Evolutionary conservation across 2,329 filamentous ascomycete species (phyloP), one percentile per base, ranked within the genome.

Genomic region (Furcasterigmium sp.): DNA sequence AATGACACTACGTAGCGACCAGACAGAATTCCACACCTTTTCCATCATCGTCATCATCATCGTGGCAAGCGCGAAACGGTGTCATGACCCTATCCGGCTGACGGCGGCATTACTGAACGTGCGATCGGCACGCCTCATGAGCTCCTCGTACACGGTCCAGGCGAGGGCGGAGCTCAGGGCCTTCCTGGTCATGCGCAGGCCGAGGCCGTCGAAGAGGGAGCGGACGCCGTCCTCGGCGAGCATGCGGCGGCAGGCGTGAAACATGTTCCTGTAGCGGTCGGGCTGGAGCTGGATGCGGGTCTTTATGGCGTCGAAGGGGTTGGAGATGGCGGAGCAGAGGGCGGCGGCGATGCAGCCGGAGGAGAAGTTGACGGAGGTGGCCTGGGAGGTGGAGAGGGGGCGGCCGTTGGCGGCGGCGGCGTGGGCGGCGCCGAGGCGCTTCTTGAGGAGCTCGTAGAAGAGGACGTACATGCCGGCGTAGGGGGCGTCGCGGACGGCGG

Each of bases 301-400:
- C 70, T 98, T 98, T 63, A 97, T 83, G 1, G 90, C 90, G 64
- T 98, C 93, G 57, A 97, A 97, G 0, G 93, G 93, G 62, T 98
- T 98, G 8, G 93, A 96, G 29, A 97, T 75, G 4, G 85, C 84
- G 1, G 91, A 96, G 43, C 90, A 94, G 23, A 87, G 69, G 2
- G 84, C 85, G 1, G 89, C 91, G 4, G 91, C 90, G 4, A 91
- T 58, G 4, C 88, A 81, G 11, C 87, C 91, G 0, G 88, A 91
- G 13, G 78, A 70, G 56, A 96, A 96, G 62, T 98, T 95, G 63
- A 68, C 17, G 57, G 46, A 17, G 3, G 46, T 46, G 19, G 48
- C 48, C 15, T 45, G 48, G 9, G 48, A 49, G 15, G 44, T 38
- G 18, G 29, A 43, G 18, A 50, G 42, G 13, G 28, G n/a, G 29